phyloP scores from a whole-genome alignment of 2,329 filamentous ascomycete genomes.

The Cladorrhinum sp. region DNA sequence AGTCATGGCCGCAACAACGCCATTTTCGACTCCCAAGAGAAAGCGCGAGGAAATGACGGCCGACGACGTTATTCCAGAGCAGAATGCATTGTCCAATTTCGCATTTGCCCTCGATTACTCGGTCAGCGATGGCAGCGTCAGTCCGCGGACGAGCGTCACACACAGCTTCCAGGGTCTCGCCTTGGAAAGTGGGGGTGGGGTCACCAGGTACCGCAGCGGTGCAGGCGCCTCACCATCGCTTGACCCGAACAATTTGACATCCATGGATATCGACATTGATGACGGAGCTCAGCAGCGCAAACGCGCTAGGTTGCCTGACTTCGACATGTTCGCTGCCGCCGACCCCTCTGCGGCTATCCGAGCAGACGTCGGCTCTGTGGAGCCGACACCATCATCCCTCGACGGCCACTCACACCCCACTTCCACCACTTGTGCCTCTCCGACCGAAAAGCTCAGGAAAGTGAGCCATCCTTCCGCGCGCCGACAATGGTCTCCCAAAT shows the following conservation, averaged over 20 bases:
- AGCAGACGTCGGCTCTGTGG: background rate
- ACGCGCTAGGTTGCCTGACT: constrained; percentile 23
- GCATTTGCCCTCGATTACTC: constrained; percentile 42
- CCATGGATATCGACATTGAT: constrained; percentile 11
- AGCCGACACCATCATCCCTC: background rate
- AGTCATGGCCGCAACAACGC: constrained; percentile 25
- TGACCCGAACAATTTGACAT: background rate
- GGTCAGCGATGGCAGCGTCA: constrained; percentile 47
- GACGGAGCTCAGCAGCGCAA: constrained; percentile 22
- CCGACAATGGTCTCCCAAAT: constrained; percentile 10
- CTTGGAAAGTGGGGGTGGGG: constrained; percentile 48
- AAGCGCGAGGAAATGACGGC: constrained; percentile 27
- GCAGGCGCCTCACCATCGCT: constrained; percentile 11
- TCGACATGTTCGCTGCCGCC: constrained; percentile 20
- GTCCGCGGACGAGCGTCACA: constrained; percentile 52
- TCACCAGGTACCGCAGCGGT: constrained; percentile 13
- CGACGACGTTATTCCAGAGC: constrained; percentile 17
- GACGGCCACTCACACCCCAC: background rate
- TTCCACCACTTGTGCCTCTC: too few relatives aligned
- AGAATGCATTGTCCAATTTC: constrained; percentile 34
- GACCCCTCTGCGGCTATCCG: background rate
- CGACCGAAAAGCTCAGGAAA: background rate
- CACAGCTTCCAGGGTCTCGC: constrained; percentile 52
- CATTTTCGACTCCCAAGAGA: constrained; percentile 31
- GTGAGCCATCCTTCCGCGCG: background rate